phyloP scores from a whole-genome alignment of 495 filamentous ascomycete genomes.

The Aspergillus panamensis region DNA sequence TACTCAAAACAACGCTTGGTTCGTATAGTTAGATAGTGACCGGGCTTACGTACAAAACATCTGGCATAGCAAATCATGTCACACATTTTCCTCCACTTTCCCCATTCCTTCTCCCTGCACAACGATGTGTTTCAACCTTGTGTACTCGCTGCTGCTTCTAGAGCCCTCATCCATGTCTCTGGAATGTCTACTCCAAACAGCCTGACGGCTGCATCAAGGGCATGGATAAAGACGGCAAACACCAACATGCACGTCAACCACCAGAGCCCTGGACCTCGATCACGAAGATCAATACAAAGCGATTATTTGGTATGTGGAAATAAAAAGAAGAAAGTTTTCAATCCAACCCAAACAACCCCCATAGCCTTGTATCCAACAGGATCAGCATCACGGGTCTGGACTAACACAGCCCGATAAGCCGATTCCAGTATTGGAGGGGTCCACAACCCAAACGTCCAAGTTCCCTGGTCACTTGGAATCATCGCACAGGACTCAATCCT shows the following conservation, averaged over 20 bases:
- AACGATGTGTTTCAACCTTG: conserved; percentile 25
- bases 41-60: conserved; percentile 35
- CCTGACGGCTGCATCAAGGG: conserved; percentile 9
- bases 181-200: conserved; percentile 14
- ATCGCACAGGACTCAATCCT: conserved; percentile 29
- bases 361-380: conserved; percentile 21
- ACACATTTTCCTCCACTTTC: conserved; percentile 19
- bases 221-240: conserved; percentile 23
- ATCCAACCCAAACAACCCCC: conserved; percentile 9
- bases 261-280: conserved; percentile 20
- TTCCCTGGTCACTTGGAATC: conserved; percentile 26
- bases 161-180: conserved; percentile 16
- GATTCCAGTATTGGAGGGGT: conserved; percentile 26
- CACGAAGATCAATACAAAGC: conserved; percentile 18
- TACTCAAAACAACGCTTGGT: conserved; percentile 18
- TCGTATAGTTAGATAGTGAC: conserved; percentile 23
- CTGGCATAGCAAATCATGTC: conserved; percentile 34
- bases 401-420: conserved; percentile 22
- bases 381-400: conserved; percentile 25
- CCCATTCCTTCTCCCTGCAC: conserved; percentile 9
- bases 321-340: too few species aligned
- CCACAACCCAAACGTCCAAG: conserved; percentile 31
- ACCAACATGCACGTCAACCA: conserved; percentile 22
- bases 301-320: conserved; percentile 5
- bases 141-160: conserved; percentile 15